Base-by-base conservation (phyloP, 805 yeast genomes). In the Nakazawaea wickerhamii region DNA sequence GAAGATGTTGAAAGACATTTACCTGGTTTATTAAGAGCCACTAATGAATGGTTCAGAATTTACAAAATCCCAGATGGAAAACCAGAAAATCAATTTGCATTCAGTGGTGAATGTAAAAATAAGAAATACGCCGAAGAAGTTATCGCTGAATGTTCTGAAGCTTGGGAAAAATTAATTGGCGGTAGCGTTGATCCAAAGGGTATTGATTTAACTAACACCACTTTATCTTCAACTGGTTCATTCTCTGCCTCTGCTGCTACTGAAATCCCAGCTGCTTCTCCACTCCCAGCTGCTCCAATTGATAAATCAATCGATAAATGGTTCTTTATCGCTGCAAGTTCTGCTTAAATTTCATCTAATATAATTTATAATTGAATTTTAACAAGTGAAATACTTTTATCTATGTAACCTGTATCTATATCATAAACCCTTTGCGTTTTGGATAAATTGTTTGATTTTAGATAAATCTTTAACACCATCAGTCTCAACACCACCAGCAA, bases 11-110 rank as follows among this genome's bases (percentile, higher is more conserved):
- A 78, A 65, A 77, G 75, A 58, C 81, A 84, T 62, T 80, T 90
- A 65, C 99, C 99, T 47, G 96, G 96, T 43, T 73, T 93, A 46
- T 71, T 93, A 60, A 85, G 95, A 63, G 84, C 95, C 51, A 93
- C 98, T 46, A 82, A 89, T 65, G 95, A 86, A 68, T 93, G 99
- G 99, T 93, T 93, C 81, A 84, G 95, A 65, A 89, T 90, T 67
- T 93, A 93, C 81, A 93, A 93, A 69, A 77, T 89, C 54, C 97
- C 99, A 43, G 99, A 91, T 64, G 99, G 98, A 49, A 93, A 93
- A 76, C 95, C 96, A 57, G 86, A 79, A 68, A 93, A 93, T 70
- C 84, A 84, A 67, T 91, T 93, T 64, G 98, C 97, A n/a, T 89
- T 88, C 80, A 76, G 86, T 48, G 99, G 96, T 51, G 88, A 85